Evolutionary conservation across 495 filamentous ascomycete species (phyloP).

Genomic region (Penicillium taxi): DNA sequence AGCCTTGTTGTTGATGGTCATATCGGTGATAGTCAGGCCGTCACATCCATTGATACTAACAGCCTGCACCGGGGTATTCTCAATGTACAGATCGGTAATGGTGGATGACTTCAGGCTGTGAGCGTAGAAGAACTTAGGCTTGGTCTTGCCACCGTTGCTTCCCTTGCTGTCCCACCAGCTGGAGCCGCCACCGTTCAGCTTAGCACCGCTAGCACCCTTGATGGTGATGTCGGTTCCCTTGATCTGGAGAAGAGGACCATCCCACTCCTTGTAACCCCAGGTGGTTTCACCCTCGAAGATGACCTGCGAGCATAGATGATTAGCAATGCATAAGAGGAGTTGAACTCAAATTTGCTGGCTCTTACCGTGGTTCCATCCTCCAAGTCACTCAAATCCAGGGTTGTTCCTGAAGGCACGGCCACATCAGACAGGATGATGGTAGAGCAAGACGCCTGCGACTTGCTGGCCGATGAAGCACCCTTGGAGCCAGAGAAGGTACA

Average conservation of each 20-base stretch:
- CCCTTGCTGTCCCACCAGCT: conserved; percentile 49
- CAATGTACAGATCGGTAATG: conserved; percentile 38
- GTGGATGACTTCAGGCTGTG: conserved; percentile 34
- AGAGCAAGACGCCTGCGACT: conserved; percentile 42
- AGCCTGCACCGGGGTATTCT: conserved; percentile 57
- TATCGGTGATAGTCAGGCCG: conserved; percentile 41
- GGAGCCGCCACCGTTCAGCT: conserved; percentile 36
- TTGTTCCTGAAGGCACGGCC: conserved; percentile 45
- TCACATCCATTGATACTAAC: conserved; percentile 47
- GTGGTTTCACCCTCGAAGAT: conserved; percentile 45
- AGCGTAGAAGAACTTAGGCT: conserved; percentile 52
- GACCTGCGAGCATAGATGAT: conserved; percentile 27
- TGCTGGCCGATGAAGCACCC: conserved; percentile 27
- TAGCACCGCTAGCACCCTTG: conserved; percentile 32
- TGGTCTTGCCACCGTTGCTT: conserved; percentile 47
- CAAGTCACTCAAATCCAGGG: conserved; percentile 43
- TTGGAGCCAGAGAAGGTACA: conserved; percentile 18
- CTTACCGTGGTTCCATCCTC: conserved; percentile 35
- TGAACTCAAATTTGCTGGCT: no score
- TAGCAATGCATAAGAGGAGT: no score
- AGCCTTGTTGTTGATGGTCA: conserved; percentile 54
- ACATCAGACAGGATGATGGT: conserved; percentile 42
- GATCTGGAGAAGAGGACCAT: conserved; percentile 41
- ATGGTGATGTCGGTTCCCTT: conserved; percentile 42
- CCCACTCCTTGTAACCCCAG: conserved; percentile 49